A percentile compares a stretch with the other conserved stretches of the same genome.
Evolutionary conservation across 768 basidiomycete genomes (phyloP).

Genomic region (Suillus alpinus): DNA sequence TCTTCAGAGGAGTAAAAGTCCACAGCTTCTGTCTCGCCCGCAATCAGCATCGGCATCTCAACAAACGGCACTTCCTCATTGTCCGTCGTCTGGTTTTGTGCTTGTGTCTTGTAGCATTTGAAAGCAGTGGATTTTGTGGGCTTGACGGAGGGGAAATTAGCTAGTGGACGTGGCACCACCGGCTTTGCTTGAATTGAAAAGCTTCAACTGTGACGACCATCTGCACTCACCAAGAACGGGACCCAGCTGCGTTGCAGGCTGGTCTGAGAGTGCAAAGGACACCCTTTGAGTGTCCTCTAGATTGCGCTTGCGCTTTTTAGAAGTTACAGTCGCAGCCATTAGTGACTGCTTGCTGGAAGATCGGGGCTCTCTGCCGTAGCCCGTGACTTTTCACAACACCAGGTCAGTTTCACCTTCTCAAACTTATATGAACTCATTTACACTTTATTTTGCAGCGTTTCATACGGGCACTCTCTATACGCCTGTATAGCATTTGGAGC

Average conservation of each 20-base stretch:
- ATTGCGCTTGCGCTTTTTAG: conserved; percentile 52
- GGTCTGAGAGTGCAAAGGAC: conserved; percentile 36
- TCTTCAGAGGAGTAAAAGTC: conserved; percentile 75
- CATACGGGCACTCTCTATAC: conserved; percentile 12
- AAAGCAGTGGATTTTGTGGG: conserved; percentile 61
- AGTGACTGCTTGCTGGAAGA: conserved; percentile 8
- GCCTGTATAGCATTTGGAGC: conserved; percentile 19
- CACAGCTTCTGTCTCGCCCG: conserved; percentile 80
- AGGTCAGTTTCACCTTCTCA: conserved; percentile 5
- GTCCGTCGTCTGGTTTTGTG: conserved; percentile 26
- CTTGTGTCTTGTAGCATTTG: conserved; percentile 52
- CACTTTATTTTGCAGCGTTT: conserved; percentile 4
- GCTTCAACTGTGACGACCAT: conserved; percentile 24
- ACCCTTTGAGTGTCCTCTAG: conserved; percentile 32
- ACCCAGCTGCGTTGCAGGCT: conserved; percentile 38
- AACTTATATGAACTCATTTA: neutral
- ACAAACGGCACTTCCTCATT: conserved; percentile 31
- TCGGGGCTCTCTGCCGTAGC: conserved; percentile 3
- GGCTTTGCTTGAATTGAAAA: conserved; percentile 6
- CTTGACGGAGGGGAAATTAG: conserved; percentile 62
- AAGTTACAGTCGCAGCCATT: conserved; percentile 23
- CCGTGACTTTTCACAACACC: conserved; percentile 16
- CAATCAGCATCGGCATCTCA: conserved; percentile 45
- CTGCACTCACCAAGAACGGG: conserved; percentile 50
- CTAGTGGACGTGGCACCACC: conserved; percentile 32